Evolutionary conservation across 1,284 basidiomycete genomes (phyloP).

Genomic region (Leccinum pachyderme): DNA sequence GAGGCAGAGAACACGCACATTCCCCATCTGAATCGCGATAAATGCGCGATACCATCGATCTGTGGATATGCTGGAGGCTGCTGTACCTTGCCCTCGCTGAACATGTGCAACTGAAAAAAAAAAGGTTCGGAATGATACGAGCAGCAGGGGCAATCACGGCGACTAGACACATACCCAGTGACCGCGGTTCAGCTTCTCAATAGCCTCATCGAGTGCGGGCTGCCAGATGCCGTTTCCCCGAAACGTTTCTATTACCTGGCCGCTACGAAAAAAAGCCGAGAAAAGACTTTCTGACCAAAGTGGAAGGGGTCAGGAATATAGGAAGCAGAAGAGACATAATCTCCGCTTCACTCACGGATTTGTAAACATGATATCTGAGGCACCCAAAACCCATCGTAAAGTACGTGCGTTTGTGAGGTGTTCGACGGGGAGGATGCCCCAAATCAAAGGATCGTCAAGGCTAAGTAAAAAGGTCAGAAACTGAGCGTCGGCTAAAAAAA

Average conservation of each 20-base stretch:
- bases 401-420: constrained; percentile 60
- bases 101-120: constrained; percentile 77
- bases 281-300: constrained; percentile 57
- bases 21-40: constrained; percentile 96
- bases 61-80: constrained; percentile 60
- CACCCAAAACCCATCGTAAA: constrained; percentile 85
- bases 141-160: not conserved
- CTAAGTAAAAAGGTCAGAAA: constrained; percentile 36
- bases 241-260: constrained; percentile 93
- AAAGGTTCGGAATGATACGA: constrained; percentile 2
- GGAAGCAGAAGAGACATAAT: constrained; percentile 4
- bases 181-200: constrained; percentile 76
- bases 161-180: constrained; percentile 64
- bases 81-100: constrained; percentile 91
- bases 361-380: constrained; percentile 95
- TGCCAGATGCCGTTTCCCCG: constrained; percentile 91
- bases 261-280: constrained; percentile 82
- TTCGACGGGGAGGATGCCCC: constrained; percentile 74
- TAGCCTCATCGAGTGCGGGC: constrained; percentile 79
- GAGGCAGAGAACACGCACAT: constrained; percentile 56
- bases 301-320: constrained; percentile 9
- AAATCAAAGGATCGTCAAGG: constrained; percentile 76
- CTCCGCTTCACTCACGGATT: constrained; percentile 61
- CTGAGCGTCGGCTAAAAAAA: constrained; percentile 3
- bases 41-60: constrained; percentile 39